Evolutionary conservation across 2,329 filamentous ascomycete genomes (phyloP), one percentile per base, ranked within the genome.

Genomic region (Metarhizium album): DNA sequence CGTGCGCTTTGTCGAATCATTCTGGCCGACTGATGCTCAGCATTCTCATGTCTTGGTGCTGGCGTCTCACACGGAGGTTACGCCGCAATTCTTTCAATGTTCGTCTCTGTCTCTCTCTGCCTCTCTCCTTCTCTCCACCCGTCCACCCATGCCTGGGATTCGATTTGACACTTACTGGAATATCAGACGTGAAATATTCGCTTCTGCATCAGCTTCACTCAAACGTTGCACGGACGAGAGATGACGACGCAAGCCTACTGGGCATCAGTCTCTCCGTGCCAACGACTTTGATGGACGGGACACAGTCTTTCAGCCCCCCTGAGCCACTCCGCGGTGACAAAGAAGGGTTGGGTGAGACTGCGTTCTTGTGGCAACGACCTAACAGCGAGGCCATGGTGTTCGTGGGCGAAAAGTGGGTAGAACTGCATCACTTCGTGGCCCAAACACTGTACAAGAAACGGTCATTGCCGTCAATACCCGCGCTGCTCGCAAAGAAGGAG

Each of bases 341-440:
- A 18, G 51, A 47, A 27, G 56, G 42, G 46, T 58, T 50, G 59
- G 66, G 27, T 59, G 65, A 4, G 47, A 76, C 78, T 0, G 74
- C 86, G 0, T 94, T 95, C 60, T 71, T 95, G 8, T 95, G 90
- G 84, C 86, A 95, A 67, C 81, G 83, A 2, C 90, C 91, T 4
- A 86, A 83, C 56, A 87, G 84, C 61, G 86, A 93, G 55, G 90
- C 91, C 1, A 80, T 83, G 11, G 74, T 98, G 9, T 84, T 91
- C 63, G 82, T 93, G 51, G 90, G 90, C 42, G 80, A 89, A 46
- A 90, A 85, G 61, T 98, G 93, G 93, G 71, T 79, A 13, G 87
- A 95, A 58, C 76, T 95, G 9, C 90, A 96, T 63, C 78, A 82
- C 11, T 93, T 94, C 58, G 76, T 94, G 2, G 79, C 85, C 11